These are phyloP conservation scores for Geoglossum glabrum DNA, from an alignment of 495 filamentous ascomycete genomes.

Conservation along the genomic window DNA sequence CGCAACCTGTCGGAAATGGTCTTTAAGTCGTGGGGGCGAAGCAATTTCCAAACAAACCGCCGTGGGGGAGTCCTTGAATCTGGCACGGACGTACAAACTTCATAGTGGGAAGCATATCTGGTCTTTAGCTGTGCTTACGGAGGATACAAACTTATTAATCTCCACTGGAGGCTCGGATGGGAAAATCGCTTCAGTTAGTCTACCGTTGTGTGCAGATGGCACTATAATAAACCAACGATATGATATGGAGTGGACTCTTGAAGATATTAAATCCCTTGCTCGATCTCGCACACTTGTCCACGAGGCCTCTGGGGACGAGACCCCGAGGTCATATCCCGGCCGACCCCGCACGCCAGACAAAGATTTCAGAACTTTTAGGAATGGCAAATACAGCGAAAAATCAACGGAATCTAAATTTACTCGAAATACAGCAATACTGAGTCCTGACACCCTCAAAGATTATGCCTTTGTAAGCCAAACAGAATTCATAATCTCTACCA, in stretches of 20 bases:
- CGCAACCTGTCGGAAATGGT: slow-evolving; percentile 49
- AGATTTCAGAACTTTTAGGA: neutral
- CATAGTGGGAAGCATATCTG: slow-evolving; percentile 89
- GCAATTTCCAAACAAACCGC: neutral
- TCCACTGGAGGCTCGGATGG: slow-evolving; percentile 85
- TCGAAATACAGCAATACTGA: neutral
- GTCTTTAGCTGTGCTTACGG: slow-evolving; percentile 33
- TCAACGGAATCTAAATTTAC: neutral
- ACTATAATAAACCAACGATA: neutral
- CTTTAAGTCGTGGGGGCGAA: neutral
- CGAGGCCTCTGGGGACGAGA: neutral
- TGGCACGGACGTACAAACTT: neutral
- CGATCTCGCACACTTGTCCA: neutral
- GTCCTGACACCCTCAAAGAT: neutral
- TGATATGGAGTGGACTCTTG: neutral
- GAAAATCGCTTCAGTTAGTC: neutral
- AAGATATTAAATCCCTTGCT: neutral
- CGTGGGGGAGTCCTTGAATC: neutral
- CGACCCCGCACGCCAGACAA: neutral
- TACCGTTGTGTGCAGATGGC: neutral
- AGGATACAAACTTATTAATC: slow-evolving; percentile 21
- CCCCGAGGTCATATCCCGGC: neutral
- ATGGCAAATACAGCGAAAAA: neutral
- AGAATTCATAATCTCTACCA: neutral
- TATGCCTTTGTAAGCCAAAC: neutral